Evolutionary conservation across 1,139 yeast genomes (phyloP).

Genomic region (Geotrichum citri-aurantii): DNA sequence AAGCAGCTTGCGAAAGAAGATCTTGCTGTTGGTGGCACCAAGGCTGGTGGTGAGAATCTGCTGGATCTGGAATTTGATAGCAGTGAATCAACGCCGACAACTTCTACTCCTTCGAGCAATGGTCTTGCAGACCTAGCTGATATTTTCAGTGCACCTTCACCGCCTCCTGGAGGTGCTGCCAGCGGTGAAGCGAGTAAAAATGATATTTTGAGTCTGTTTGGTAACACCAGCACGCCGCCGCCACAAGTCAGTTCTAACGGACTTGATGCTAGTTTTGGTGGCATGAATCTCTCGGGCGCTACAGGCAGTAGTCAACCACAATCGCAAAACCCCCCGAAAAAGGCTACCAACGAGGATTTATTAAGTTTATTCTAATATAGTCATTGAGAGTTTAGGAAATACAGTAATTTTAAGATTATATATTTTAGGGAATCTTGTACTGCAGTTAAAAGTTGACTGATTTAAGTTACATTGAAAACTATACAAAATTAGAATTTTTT

Average conservation of each 20-base stretch:
- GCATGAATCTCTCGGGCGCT: slow-evolving; percentile 26
- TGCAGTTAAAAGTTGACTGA: neutral
- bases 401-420: neutral
- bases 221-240: slow-evolving; percentile 30
- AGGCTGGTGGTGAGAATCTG: slow-evolving; percentile 65
- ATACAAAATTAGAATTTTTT: too few species aligned
- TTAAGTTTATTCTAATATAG: slow-evolving; percentile 43
- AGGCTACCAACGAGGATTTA: slow-evolving; percentile 45
- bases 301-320: slow-evolving; percentile 17
- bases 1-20: slow-evolving; percentile 73
- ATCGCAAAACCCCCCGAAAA: slow-evolving; percentile 14
- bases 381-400: neutral
- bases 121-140: slow-evolving; percentile 34
- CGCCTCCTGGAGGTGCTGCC: slow-evolving; percentile 27
- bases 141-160: slow-evolving; percentile 31
- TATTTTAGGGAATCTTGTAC: too few species aligned
- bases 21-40: slow-evolving; percentile 46
- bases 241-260: slow-evolving; percentile 20
- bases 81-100: slow-evolving; percentile 26
- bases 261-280: slow-evolving; percentile 21
- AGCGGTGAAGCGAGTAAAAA: slow-evolving; percentile 31
- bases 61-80: slow-evolving; percentile 71
- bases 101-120: slow-evolving; percentile 21
- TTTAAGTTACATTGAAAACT: too few species aligned
- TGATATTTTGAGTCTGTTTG: slow-evolving; percentile 45